These are phyloP conservation scores for Termitomyces sp. DNA, from an alignment of 768 basidiomycete species.

Conservation along the genomic window DNA sequence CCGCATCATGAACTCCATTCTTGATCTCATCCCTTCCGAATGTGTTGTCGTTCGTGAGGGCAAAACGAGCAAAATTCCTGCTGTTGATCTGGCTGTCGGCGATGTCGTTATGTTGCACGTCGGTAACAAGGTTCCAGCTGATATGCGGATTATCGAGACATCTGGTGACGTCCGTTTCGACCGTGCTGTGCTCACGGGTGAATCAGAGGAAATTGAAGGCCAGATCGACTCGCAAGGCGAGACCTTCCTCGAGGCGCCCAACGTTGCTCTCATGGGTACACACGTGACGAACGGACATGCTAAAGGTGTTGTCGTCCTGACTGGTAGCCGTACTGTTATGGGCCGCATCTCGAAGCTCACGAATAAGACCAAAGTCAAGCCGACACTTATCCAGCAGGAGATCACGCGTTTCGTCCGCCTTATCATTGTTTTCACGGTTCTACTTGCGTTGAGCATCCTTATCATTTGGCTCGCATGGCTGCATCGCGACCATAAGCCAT, in stretches of 20 bases:
- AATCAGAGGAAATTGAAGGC: slow-evolving; percentile 40
- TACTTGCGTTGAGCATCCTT: slow-evolving; percentile 37
- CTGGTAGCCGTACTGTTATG: slow-evolving; percentile 39
- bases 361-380: slow-evolving; percentile 36
- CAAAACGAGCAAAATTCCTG: slow-evolving; percentile 10
- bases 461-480: slow-evolving; percentile 40
- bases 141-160: slow-evolving; percentile 48
- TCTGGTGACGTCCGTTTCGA: slow-evolving; percentile 50
- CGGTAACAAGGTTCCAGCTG: slow-evolving; percentile 22
- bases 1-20: slow-evolving; percentile 17
- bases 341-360: slow-evolving; percentile 54
- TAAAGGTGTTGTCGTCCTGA: slow-evolving; percentile 34
- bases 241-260: slow-evolving; percentile 44
- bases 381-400: slow-evolving; percentile 43
- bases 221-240: slow-evolving; percentile 38
- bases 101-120: slow-evolving; percentile 13
- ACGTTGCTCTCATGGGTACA: slow-evolving; percentile 43
- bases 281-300: slow-evolving; percentile 37
- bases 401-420: slow-evolving; percentile 49
- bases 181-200: slow-evolving; percentile 48
- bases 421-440: slow-evolving; percentile 36
- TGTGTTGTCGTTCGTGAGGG: slow-evolving; percentile 14
- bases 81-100: slow-evolving; percentile 10
- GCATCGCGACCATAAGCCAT: slow-evolving; percentile 28
- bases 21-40: slow-evolving; percentile 14